A percentile compares a stretch with the other conserved stretches of the same genome.
Conservation (phyloP, 352 stramenopile genomes). For the Phytophthora boehmeriae region DNA sequence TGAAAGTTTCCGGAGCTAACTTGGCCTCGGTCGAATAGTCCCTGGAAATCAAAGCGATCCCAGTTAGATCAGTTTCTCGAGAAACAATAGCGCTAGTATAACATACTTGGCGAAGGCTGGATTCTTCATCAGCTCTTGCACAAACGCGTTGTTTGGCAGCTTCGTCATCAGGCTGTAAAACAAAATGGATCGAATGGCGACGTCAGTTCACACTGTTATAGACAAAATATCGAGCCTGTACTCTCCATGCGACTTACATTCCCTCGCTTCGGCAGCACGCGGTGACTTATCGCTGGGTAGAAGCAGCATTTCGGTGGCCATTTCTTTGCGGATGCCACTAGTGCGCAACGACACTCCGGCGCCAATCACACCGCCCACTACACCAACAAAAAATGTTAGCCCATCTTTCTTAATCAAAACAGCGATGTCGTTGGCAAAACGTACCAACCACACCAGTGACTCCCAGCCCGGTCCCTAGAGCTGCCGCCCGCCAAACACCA, state of each 20-base stretch:
- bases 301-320: constrained; percentile 16
- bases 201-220: background rate
- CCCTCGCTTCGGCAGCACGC: constrained; percentile 13
- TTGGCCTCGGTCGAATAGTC: constrained; percentile 1
- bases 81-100: background rate
- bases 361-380: constrained; percentile 14
- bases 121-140: constrained; percentile 24
- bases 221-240: too few relatives aligned
- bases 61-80: background rate
- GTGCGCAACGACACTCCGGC: constrained; percentile 17
- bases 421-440: background rate
- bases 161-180: constrained; percentile 26
- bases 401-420: background rate
- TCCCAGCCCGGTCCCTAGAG: constrained; percentile 12
- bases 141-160: constrained; percentile 24
- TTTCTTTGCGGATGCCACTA: constrained; percentile 14
- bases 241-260: constrained; percentile 17
- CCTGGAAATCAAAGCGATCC: background rate
- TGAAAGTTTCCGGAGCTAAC: constrained; percentile 2
- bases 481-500: constrained; percentile 16
- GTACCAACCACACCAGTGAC: constrained; percentile 17
- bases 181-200: background rate
- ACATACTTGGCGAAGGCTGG: constrained; percentile 14
- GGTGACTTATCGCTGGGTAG: constrained; percentile 20
- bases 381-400: background rate